Evolutionary conservation across 371 early-diverging fungal species (phyloP), one percentile per base, ranked within the genome.

Genomic region (Syncephalastrum contaminatum): DNA sequence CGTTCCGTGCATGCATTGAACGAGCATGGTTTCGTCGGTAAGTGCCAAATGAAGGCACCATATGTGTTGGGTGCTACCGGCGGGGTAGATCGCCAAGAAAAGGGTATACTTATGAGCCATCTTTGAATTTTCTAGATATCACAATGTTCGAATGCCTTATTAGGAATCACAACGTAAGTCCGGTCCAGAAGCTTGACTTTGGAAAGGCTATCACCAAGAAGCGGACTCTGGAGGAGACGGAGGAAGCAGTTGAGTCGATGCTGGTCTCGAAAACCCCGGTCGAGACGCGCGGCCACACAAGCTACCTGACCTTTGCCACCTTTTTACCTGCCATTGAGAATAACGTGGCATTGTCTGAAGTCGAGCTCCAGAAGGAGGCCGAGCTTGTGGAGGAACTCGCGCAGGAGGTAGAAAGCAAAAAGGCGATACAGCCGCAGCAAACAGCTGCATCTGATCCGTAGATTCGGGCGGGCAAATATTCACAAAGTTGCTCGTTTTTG

Each of bases 241-340:
- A 66, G 18, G 51, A 42, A 30, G 46, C 84, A 10, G 54, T 74
- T 0, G 56, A 69, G 24, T 70, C 65, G 16, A 60, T 81, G 47
- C 36, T 72, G 20, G 70, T 74, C 19, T 63, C 77, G 22, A 74
- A 68, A 54, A 73, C 81, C 7, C 58, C 73, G 6, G 59, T 61
- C 1, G 81, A 79, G 48, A 66, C 74, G 15, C 70, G 73, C 25
- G 97, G 97, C 2, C 97, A 96, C 68, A 96, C 97, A 1, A 94
- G 94, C 44, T 96, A 91, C 59, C 74, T 96, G 60, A 89, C 94
- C 3, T 96, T 96, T 86, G 96, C 95, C 19, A 87, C 88, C 6
- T 81, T 91, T 52, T 67, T 87, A 20, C 89, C 92, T 47, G 56
- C 59, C 21, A 59, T 64, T 50, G 58, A 60, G 25, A 58, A 52